Base-by-base conservation (phyloP, 1,284 basidiomycete genomes). In the Sporisorium exsertum region DNA sequence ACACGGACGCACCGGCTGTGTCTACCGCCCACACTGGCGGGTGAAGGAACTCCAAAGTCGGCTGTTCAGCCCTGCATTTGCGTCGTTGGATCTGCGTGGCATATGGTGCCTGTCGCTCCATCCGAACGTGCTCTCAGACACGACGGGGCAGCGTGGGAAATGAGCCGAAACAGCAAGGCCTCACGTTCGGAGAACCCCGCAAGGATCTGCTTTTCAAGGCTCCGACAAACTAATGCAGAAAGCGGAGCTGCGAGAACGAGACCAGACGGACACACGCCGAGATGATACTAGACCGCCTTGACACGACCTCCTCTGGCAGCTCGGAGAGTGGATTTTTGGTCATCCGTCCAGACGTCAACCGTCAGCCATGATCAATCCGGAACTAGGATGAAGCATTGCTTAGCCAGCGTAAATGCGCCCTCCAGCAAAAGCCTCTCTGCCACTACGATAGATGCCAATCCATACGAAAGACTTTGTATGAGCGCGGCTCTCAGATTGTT, bases 41-140 rank as follows among this genome's bases (percentile, higher is more conserved):
- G 35, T 15, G 10, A 35, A 35, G 8, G 8, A 15, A 35, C 35
- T 35, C 13, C 13, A 15, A n/a, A 15, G 35, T 35, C 35, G 35
- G 35, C 13, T 9, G 7, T 35, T 12, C 6, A 3, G 35, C 35
- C 35, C 13, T 35, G 37, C 37, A 8, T 27, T 29, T 24, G 7
- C 27, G 27, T 49, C 47, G 47, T 8, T 49, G 47, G 47, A 49
- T 29, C 16, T 49, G 47, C 47, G 47, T 29, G 26, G 47, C 27
- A 10, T 29, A 7, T 49, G 12, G 26, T 29, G 26, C 27, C 16
- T 49, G 47, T 29, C 47, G 47, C 27, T 49, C 0, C 5, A 29
- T 10, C 47, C 47, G 47, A 46, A 29, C 13, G 47, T 18, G 26
- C 6, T 29, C 47, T 49, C 47, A 29, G 47, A 27, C 27, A 29